Evolutionary conservation across 2,329 filamentous ascomycete species (phyloP).

Genomic region (Ampelomyces quisqualis): DNA sequence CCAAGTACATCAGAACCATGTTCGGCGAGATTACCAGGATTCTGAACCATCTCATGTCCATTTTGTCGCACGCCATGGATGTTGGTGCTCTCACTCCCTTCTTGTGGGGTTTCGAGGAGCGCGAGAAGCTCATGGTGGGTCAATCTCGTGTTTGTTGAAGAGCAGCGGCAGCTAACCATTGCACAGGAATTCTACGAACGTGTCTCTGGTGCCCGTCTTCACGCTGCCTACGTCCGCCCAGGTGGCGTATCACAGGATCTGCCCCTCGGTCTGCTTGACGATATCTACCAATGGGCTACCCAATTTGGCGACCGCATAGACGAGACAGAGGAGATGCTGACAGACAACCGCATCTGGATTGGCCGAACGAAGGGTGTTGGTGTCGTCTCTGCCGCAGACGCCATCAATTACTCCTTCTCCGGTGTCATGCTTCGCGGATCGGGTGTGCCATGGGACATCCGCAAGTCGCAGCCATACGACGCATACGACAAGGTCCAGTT

Average conservation of each 20-base stretch:
- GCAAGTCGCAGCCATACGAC: constrained; percentile 96
- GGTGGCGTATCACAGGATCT: constrained; percentile 96
- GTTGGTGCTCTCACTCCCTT: constrained; percentile 97
- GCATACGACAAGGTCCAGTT: constrained; percentile 98
- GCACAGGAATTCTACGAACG: constrained; percentile 97
- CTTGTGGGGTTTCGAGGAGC: constrained; percentile 98
- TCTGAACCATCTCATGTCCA: constrained; percentile 96
- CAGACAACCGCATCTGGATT: constrained; percentile 99
- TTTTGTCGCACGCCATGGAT: constrained; percentile 97
- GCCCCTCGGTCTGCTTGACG: constrained; percentile 88
- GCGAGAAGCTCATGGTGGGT: constrained; percentile 97
- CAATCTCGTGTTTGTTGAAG: background rate
- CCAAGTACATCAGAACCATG: constrained; percentile 94
- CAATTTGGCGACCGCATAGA: constrained; percentile 98
- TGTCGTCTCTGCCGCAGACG: constrained; percentile 86
- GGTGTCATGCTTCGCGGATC: constrained; percentile 98
- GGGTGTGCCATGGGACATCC: constrained; percentile 92
- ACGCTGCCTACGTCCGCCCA: constrained; percentile 94
- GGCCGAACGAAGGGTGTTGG: constrained; percentile 87
- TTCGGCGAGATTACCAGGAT: constrained; percentile 94
- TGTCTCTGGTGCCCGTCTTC: constrained; percentile 94
- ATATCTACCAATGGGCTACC: constrained; percentile 99
- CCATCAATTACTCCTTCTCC: constrained; percentile 94
- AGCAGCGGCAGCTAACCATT: constrained; percentile 9
- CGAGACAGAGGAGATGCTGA: constrained; percentile 97